A percentile compares a stretch with the other conserved stretches of the same genome.
These are phyloP conservation scores for Tympanopsis confertula DNA, from an alignment of 2,329 filamentous ascomycete genomes.

Conservation along the genomic window DNA sequence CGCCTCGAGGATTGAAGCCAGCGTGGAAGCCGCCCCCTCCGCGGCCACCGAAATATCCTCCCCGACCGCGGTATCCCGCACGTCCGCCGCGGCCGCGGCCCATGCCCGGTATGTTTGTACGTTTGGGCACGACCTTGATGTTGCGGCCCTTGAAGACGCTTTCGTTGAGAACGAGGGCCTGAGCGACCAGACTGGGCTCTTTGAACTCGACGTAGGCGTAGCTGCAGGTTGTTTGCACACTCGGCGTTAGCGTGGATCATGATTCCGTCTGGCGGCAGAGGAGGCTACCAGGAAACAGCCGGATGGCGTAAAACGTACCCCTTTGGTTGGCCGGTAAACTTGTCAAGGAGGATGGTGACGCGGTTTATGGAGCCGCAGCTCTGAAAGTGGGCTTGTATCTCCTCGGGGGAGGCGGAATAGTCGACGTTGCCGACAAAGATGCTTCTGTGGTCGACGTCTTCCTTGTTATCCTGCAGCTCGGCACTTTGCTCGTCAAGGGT, in stretches of 20 bases:
- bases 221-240: slow-evolving; percentile 35
- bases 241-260: slow-evolving; percentile 18
- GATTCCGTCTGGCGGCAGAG: neutral
- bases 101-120: slow-evolving; percentile 94
- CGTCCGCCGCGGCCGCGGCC: slow-evolving; percentile 60
- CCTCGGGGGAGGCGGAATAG: slow-evolving; percentile 91
- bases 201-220: slow-evolving; percentile 99
- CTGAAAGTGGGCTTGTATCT: slow-evolving; percentile 97
- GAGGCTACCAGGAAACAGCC: neutral
- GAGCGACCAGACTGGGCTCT: slow-evolving; percentile 82
- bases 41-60: slow-evolving; percentile 37
- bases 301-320: slow-evolving; percentile 51
- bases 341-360: slow-evolving; percentile 93
- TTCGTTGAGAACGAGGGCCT: slow-evolving; percentile 90
- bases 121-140: slow-evolving; percentile 89
- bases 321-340: slow-evolving; percentile 98
- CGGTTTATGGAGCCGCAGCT: slow-evolving; percentile 95
- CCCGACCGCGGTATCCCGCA: slow-evolving; percentile 35
- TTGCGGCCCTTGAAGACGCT: slow-evolving; percentile 90
- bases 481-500: slow-evolving; percentile 75
- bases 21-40: slow-evolving; percentile 37
- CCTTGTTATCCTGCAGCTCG: slow-evolving; percentile 80
- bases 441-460: slow-evolving; percentile 87
- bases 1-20: slow-evolving; percentile 39
- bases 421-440: slow-evolving; percentile 99